phyloP scores from a whole-genome alignment of 345 rosid genomes.

The Eutrema japonicum region DNA sequence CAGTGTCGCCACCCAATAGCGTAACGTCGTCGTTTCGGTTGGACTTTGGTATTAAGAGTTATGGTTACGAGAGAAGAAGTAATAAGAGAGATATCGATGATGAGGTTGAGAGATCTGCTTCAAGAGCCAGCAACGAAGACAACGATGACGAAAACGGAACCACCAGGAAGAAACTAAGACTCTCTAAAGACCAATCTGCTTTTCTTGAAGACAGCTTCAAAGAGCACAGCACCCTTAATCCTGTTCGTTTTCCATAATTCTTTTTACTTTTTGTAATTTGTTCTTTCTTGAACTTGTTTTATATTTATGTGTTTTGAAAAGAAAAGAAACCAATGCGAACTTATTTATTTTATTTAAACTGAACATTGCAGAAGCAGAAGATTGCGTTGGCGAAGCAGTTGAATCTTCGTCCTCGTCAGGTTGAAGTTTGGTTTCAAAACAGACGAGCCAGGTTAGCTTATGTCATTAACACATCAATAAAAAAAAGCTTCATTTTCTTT shows the following conservation, averaged over 20 bases:
- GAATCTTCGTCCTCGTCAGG: conserved; percentile 93
- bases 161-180: conserved; percentile 92
- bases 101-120: conserved; percentile 59
- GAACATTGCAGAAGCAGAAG: conserved; percentile 69
- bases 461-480: too few relatives aligned
- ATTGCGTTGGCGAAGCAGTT: conserved; percentile 80
- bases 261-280: background rate
- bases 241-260: conserved; percentile 56
- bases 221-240: conserved; percentile 85
- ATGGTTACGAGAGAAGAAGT: conserved; percentile 48
- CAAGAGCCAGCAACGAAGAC: conserved; percentile 84
- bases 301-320: background rate
- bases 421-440: conserved; percentile 98
- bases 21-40: conserved; percentile 80
- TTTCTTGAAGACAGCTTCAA: conserved; percentile 95
- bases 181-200: conserved; percentile 89
- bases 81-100: conserved; percentile 56
- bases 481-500: background rate
- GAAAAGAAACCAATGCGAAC: too few relatives aligned
- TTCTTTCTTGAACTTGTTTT: conserved; percentile 7
- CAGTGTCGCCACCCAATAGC: conserved; percentile 86
- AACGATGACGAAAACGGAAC: conserved; percentile 65
- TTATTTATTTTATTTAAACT: background rate
- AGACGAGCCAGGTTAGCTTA: conserved; percentile 84
- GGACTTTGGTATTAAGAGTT: conserved; percentile 69